phyloP scores from a whole-genome alignment of 2,329 filamentous ascomycete species.

The Claviceps sorghi region DNA sequence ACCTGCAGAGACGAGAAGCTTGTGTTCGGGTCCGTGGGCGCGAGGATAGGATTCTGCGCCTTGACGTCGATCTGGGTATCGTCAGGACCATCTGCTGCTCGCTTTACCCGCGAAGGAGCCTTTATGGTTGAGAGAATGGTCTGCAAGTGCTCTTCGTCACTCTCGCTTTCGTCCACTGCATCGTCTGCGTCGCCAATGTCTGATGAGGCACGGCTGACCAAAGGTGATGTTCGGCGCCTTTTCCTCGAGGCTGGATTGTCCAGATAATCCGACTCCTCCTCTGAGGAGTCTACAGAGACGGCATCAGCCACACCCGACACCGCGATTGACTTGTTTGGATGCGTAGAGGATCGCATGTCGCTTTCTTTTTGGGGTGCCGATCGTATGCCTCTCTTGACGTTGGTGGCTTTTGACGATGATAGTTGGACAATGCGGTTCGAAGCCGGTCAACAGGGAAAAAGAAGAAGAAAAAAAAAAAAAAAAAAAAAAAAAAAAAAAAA shows the following conservation, averaged over 20 bases:
- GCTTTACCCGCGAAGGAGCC: constrained; percentile 39
- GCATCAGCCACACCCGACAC: background rate
- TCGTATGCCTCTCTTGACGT: background rate
- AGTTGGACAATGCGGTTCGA: background rate
- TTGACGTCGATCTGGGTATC: constrained; percentile 8
- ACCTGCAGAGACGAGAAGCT: constrained; percentile 62
- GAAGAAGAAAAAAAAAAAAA: background rate
- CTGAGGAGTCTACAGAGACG: constrained; percentile 13
- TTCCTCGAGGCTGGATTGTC: constrained; percentile 31
- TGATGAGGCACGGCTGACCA: constrained; percentile 13
- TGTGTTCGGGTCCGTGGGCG: constrained; percentile 39
- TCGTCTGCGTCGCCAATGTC: constrained; percentile 10
- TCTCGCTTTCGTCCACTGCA: constrained; percentile 20
- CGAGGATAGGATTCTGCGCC: constrained; percentile 26
- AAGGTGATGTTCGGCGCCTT: constrained; percentile 25
- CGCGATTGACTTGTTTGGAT: background rate
- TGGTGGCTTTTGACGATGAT: background rate
- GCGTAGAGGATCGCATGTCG: background rate
- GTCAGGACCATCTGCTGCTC: constrained; percentile 15
- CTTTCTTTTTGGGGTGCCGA: background rate
- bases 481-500: background rate
- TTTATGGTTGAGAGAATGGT: constrained; percentile 27
- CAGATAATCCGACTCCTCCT: constrained; percentile 33
- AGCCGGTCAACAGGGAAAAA: background rate
- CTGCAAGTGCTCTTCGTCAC: constrained; percentile 19